phyloP scores from a whole-genome alignment of 2,329 filamentous ascomycete species.

The Diplodia intermedia region DNA sequence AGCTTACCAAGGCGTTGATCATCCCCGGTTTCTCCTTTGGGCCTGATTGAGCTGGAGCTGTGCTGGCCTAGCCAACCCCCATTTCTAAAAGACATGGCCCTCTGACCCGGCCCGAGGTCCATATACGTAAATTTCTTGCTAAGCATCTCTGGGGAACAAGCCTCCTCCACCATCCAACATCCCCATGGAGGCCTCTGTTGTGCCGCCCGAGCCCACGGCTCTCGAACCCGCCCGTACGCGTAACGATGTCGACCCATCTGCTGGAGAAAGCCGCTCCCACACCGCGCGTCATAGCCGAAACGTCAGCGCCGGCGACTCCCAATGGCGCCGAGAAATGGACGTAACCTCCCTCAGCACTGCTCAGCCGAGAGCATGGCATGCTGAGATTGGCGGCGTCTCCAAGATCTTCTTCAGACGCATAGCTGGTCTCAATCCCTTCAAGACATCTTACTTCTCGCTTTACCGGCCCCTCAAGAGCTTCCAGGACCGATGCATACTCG shows the following conservation, averaged over 20 bases:
- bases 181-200: conserved; percentile 30
- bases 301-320: conserved; percentile 37
- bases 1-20: neutral
- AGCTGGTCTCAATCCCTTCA: conserved; percentile 53
- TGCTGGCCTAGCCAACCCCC: conserved; percentile 18
- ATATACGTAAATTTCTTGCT: conserved; percentile 19
- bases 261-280: conserved; percentile 11
- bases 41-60: neutral
- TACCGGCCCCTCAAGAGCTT: conserved; percentile 54
- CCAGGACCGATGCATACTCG: conserved; percentile 48
- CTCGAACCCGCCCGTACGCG: conserved; percentile 19
- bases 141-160: conserved; percentile 6
- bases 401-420: conserved; percentile 48
- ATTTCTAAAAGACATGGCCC: conserved; percentile 23
- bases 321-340: conserved; percentile 46
- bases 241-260: conserved; percentile 15
- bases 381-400: conserved; percentile 42
- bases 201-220: conserved; percentile 30
- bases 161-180: neutral
- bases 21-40: conserved; percentile 19
- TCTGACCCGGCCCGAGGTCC: neutral
- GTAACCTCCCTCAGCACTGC: conserved; percentile 46
- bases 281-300: conserved; percentile 34
- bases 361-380: conserved; percentile 43
- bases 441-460: conserved; percentile 58